These are phyloP conservation scores for Hirsutella thompsonii DNA, from an alignment of 2,329 filamentous ascomycete species.

Conservation along the genomic window DNA sequence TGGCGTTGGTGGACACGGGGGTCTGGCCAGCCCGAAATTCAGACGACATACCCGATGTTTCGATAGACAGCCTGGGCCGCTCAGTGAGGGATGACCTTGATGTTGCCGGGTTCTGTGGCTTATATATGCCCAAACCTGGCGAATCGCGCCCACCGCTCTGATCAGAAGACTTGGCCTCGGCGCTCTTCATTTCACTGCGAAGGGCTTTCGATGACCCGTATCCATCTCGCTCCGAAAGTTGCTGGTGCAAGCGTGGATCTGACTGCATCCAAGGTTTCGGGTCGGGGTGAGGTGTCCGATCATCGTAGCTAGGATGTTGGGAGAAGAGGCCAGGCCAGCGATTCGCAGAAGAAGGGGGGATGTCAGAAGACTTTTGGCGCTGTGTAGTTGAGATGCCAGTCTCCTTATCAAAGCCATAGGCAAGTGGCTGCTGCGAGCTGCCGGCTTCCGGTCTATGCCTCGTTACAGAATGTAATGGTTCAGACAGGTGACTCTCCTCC, in stretches of 20 bases:
- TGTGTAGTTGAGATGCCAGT: slow-evolving; percentile 20
- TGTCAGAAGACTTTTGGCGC: slow-evolving; percentile 19
- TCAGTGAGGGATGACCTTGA: no score
- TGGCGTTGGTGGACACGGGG: no score
- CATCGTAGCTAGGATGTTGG: slow-evolving; percentile 6
- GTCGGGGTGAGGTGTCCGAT: slow-evolving; percentile 2
- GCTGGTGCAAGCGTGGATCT: slow-evolving; percentile 6
- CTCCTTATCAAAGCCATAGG: slow-evolving; percentile 37
- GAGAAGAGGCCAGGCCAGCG: slow-evolving; percentile 36
- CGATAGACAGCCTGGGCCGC: no score
- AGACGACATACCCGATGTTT: no score
- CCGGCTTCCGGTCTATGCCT: slow-evolving; percentile 20
- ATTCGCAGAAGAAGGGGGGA: slow-evolving; percentile 37
- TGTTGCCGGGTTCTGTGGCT: no score
- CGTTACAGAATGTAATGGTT: slow-evolving; percentile 28
- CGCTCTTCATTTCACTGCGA: background rate
- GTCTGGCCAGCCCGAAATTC: no score
- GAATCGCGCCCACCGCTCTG: no score
- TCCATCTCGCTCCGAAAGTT: slow-evolving; percentile 7
- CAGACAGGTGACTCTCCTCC: slow-evolving; percentile 39
- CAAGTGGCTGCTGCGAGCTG: slow-evolving; percentile 15
- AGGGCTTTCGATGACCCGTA: slow-evolving; percentile 6
- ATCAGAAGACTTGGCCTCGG: no score
- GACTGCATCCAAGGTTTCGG: slow-evolving; percentile 7
- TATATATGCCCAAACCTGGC: no score